These are phyloP conservation scores for Myriosclerotinia curreyana DNA, from an alignment of 2,329 filamentous ascomycete genomes.

Conservation along the genomic window DNA sequence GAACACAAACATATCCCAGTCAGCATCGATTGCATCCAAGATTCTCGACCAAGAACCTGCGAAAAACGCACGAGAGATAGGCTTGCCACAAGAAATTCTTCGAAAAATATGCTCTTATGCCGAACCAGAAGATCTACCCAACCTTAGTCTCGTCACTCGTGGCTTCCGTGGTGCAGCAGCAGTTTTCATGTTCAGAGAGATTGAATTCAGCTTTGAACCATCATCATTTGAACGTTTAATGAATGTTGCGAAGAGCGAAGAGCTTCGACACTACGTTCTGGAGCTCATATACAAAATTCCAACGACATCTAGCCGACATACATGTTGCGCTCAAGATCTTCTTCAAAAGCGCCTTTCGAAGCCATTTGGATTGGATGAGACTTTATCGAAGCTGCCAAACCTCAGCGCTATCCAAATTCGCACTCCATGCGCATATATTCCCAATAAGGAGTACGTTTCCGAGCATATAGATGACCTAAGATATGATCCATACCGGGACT, in stretches of 20 bases:
- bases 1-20: background rate
- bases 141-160: background rate
- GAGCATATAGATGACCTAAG: background rate
- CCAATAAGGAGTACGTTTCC: fast-evolving
- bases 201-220: background rate
- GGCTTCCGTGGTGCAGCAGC: background rate
- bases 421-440: background rate
- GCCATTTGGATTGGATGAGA: background rate
- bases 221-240: background rate
- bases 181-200: background rate
- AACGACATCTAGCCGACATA: background rate
- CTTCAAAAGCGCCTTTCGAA: background rate
- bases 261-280: background rate
- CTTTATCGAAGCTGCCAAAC: background rate
- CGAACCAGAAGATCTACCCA: background rate
- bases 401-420: background rate
- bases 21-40: background rate
- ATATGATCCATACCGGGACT: background rate
- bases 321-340: background rate
- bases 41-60: background rate
- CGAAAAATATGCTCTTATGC: background rate
- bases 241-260: background rate
- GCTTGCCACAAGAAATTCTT: conserved; percentile 3
- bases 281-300: background rate
- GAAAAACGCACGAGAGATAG: no score